phyloP scores from a whole-genome alignment of 2,329 filamentous ascomycete species.

The Geosmithia morbida region DNA sequence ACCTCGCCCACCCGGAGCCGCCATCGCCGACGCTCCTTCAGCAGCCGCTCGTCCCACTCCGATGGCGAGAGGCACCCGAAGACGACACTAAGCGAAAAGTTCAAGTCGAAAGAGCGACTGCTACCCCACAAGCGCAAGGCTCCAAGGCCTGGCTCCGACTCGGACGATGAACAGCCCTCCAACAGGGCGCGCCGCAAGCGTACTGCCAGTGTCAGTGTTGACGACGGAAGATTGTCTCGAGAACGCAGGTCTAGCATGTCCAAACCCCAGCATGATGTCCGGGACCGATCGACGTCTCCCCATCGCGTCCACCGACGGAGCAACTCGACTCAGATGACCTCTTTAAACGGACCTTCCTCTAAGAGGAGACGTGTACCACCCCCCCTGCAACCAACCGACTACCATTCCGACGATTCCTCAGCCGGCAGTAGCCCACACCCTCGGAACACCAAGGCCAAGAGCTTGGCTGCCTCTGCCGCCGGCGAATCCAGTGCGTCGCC shows the following conservation, averaged over 20 bases:
- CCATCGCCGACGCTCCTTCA: constrained; percentile 1
- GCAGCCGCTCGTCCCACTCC: constrained; percentile 30
- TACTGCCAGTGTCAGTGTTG: constrained; percentile 27
- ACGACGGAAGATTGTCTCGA: constrained; percentile 15
- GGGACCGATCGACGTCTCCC: constrained; percentile 39
- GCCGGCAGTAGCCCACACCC: constrained; percentile 44
- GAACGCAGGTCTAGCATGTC: constrained; percentile 17
- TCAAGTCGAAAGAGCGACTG: constrained; percentile 30
- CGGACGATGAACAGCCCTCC: constrained; percentile 38
- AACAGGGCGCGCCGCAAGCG: constrained; percentile 41
- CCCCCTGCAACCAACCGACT: constrained; percentile 47
- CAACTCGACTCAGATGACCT: constrained; percentile 46
- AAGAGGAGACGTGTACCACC: constrained; percentile 50
- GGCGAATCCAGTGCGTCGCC: constrained; percentile 50
- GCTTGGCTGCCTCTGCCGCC: constrained; percentile 38
- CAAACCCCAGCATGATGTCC: constrained; percentile 11
- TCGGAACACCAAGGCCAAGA: constrained; percentile 42
- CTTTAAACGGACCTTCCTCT: constrained; percentile 37
- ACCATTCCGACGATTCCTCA: constrained; percentile 54
- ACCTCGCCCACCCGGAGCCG: constrained; percentile 31
- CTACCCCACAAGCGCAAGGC: constrained; percentile 38
- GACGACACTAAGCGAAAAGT: constrained; percentile 28
- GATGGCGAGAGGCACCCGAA: constrained; percentile 36
- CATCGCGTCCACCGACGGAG: constrained; percentile 46
- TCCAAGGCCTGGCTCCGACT: constrained; percentile 37